These are phyloP conservation scores for Epithemia pelagica DNA, from an alignment of 108 stramenopile genomes.

Conservation along the genomic window DNA sequence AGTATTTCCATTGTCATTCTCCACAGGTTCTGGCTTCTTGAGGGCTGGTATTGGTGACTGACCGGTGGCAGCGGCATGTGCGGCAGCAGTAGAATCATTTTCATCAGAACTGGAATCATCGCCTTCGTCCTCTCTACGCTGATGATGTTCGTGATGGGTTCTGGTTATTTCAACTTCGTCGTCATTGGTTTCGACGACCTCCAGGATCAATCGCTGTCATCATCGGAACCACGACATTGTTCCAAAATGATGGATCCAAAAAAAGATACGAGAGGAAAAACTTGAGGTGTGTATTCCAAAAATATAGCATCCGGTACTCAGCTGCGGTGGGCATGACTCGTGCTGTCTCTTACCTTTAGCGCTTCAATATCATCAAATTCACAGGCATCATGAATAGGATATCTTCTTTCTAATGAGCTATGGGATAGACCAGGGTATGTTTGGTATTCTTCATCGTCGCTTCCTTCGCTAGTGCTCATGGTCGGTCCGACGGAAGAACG, in stretches of 20 bases:
- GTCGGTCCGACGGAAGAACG: slow-evolving; percentile 18
- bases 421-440: slow-evolving; percentile 12
- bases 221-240: background rate
- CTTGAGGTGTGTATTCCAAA: background rate
- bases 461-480: slow-evolving; percentile 35
- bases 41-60: slow-evolving; percentile 35
- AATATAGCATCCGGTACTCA: background rate
- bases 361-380: slow-evolving; percentile 72
- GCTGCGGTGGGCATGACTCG: background rate
- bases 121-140: slow-evolving; percentile 16
- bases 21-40: background rate
- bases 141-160: slow-evolving; percentile 4
- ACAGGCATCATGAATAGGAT: slow-evolving; percentile 81
- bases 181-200: slow-evolving; percentile 19
- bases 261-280: background rate
- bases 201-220: slow-evolving; percentile 33
- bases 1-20: background rate
- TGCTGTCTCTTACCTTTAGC: slow-evolving; percentile 42
- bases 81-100: slow-evolving; percentile 58
- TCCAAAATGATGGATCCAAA: background rate
- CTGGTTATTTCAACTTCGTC: slow-evolving; percentile 10
- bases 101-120: slow-evolving; percentile 50
- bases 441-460: slow-evolving; percentile 59
- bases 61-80: slow-evolving; percentile 71
- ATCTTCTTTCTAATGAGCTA: slow-evolving; percentile 35